Conservation (phyloP, 2,329 filamentous ascomycete species). For the Gaeumannomyces tritici region DNA sequence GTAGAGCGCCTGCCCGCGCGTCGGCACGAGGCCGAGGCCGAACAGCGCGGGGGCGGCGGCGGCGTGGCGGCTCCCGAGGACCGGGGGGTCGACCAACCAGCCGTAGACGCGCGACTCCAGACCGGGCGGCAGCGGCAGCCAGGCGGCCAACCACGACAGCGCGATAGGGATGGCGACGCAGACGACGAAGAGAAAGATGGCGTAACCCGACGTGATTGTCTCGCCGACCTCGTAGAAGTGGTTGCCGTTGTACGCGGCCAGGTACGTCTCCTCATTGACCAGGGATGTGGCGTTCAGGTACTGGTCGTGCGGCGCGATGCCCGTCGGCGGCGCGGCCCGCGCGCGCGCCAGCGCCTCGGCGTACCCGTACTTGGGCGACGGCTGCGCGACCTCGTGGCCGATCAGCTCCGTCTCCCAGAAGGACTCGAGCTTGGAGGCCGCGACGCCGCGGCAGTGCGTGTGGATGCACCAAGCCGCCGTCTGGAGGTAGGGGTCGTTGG, state of each 20-base stretch:
- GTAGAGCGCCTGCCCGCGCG: slow-evolving; percentile 13
- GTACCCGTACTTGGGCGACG: background rate
- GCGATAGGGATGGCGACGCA: background rate
- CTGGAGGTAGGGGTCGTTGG: slow-evolving; percentile 13
- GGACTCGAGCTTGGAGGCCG: background rate
- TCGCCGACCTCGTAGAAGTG: background rate
- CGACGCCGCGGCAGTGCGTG: background rate
- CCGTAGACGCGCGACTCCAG: background rate
- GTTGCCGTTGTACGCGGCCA: background rate
- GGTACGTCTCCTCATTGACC: background rate
- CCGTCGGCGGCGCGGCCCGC: background rate
- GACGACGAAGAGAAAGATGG: background rate
- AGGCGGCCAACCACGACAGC: background rate
- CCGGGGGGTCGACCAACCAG: slow-evolving; percentile 20
- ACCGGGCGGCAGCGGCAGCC: background rate
- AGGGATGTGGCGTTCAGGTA: background rate
- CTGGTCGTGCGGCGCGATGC: slow-evolving; percentile 6
- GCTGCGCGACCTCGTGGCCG: background rate
- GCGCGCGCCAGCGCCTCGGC: background rate
- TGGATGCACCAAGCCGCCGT: slow-evolving; percentile 19
- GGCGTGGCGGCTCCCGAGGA: slow-evolving; percentile 18
- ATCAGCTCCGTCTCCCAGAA: background rate
- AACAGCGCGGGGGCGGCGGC: slow-evolving; percentile 11
- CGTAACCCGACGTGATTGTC: background rate
- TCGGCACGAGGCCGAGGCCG: slow-evolving; percentile 24